phyloP scores from a whole-genome alignment of 768 basidiomycete genomes.

The Trametes gibbosa region DNA sequence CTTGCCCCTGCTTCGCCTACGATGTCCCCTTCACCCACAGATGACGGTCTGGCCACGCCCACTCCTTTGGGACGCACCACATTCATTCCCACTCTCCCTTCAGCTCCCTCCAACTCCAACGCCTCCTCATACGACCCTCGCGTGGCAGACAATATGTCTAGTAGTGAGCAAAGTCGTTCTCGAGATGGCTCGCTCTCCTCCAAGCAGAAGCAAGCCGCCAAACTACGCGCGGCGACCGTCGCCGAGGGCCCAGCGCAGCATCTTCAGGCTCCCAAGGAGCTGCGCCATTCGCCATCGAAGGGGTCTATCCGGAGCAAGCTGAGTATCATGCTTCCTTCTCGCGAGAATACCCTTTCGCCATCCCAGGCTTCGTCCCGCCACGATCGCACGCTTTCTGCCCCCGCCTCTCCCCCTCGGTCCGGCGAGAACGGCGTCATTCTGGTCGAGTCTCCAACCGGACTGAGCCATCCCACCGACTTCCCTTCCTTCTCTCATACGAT shows the following conservation, averaged over 20 bases:
- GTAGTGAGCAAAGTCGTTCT: not conserved
- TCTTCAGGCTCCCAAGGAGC: constrained; percentile 8
- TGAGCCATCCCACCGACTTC: constrained; percentile 5
- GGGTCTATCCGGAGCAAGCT: constrained; percentile 21
- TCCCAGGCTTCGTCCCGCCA: constrained; percentile 18
- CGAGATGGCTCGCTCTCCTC: constrained; percentile 8
- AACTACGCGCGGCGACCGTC: constrained; percentile 25
- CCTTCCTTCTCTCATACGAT: constrained; percentile 10
- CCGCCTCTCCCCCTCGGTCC: not conserved
- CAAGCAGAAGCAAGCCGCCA: constrained; percentile 5
- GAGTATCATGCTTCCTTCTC: constrained; percentile 18
- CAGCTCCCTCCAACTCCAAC: constrained; percentile 13
- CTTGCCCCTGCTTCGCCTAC: not conserved
- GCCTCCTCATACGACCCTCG: not conserved
- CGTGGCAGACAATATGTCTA: constrained; percentile 23
- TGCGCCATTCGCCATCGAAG: constrained; percentile 15
- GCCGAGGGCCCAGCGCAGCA: constrained; percentile 3
- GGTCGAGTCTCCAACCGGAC: constrained; percentile 29
- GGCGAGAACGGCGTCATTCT: constrained; percentile 15
- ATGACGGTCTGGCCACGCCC: constrained; percentile 25
- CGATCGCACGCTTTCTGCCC: constrained; percentile 11
- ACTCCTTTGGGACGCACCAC: constrained; percentile 22
- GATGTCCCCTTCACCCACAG: constrained; percentile 8
- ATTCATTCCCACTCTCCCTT: constrained; percentile 19
- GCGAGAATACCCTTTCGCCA: constrained; percentile 6